phyloP scores from a whole-genome alignment of 2,329 filamentous ascomycete genomes.

The Hypoxylon sp. region DNA sequence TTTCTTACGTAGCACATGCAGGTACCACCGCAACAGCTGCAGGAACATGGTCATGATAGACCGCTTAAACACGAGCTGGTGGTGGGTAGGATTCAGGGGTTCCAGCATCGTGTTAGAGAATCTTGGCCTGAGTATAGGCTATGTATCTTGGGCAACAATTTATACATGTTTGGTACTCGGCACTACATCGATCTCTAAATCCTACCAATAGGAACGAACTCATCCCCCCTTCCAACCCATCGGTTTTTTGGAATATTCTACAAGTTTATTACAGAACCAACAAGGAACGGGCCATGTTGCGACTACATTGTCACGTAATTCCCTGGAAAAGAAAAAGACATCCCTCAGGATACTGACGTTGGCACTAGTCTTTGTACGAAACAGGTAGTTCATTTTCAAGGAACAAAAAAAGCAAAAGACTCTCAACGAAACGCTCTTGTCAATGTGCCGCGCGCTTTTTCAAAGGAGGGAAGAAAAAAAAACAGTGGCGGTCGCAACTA shows the following conservation, averaged over 20 bases:
- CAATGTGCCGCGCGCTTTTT: constrained; percentile 27
- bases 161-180: constrained; percentile 1
- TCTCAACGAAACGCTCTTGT: constrained; percentile 2
- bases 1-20: constrained; percentile 34
- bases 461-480: too few relatives aligned
- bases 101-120: constrained; percentile 25
- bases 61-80: constrained; percentile 27
- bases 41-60: constrained; percentile 27
- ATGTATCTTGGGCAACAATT: constrained; percentile 12
- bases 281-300: neutral
- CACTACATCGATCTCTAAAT: neutral
- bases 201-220: constrained; percentile 8
- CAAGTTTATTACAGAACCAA: constrained; percentile 4
- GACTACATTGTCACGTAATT: constrained; percentile 5
- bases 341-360: too few relatives aligned
- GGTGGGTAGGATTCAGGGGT: constrained; percentile 28
- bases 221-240: constrained; percentile 14
- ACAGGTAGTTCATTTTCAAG: constrained; percentile 10
- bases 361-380: too few relatives aligned
- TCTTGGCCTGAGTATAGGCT: constrained; percentile 8
- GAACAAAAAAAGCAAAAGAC: constrained; percentile 8
- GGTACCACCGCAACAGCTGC: constrained; percentile 29
- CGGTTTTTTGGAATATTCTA: constrained; percentile 1
- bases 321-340: too few relatives aligned
- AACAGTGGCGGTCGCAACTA: constrained; percentile 27